Base-by-base conservation (phyloP, 192 early-diverging fungal species). In the Coemansia biformis region DNA sequence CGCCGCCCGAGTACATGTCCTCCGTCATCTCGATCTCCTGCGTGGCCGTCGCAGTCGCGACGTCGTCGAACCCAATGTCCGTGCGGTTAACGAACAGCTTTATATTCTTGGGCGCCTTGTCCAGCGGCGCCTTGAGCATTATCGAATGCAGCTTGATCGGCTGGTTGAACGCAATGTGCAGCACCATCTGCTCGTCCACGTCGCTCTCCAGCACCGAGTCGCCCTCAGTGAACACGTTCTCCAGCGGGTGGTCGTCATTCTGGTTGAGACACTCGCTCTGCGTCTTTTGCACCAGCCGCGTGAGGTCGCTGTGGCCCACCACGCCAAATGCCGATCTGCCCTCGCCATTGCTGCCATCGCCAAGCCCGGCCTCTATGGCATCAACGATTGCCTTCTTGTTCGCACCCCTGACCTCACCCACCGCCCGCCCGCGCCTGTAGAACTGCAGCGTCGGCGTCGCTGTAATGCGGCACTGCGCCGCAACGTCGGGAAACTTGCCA, bases 151-250 rank as follows among this genome's bases (percentile, higher is more conserved):
- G 61, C 73, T 83, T 81, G 35, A 83, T 65, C 44, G 72, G 55
- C 77, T 94, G 90, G 63, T 88, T 92, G 59, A 98, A 98, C 17
- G 86, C 80, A 41, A 98, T 66, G 21, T 79, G 79, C 28, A 95
- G 78, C 31, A 98, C 84, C 35, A 98, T 67, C 54, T 98, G 94
- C 78, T 95, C 94, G 63, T 98, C 94, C 1, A 90, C 89, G 74
- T 98, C 94, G 66, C 84, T 87, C 61, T 98, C 88, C 38, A 98
- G 59, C 38, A 70, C 83, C 2, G 78, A 64, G 10, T 80, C 82
- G 43, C 82, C 83, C 28, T 79, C 77, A 13, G 81, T 79, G 55
- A 95, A 88, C 14, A 89, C 77, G 50, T 87, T 91, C 7, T 76
- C 66, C 46, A 93, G 76, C 13, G 79, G 78, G 50, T 91, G 82